Base-by-base conservation (phyloP, 257 asterid species). In the Solanum pimpinellifolium region DNA sequence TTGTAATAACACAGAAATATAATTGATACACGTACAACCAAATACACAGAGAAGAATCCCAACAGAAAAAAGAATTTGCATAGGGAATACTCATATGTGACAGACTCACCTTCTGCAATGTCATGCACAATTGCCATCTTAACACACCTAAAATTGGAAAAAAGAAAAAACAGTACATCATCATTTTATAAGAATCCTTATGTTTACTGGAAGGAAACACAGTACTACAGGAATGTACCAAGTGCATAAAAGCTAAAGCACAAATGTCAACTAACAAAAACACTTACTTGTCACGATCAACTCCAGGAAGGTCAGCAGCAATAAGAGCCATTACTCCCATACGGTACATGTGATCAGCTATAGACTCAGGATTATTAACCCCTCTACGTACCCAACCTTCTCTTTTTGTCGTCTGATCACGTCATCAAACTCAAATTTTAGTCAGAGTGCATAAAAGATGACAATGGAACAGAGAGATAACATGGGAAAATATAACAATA, bases 71-170 rank as follows among this genome's bases (percentile, higher is more conserved):
- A 25, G n/a, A 46, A 46, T 27, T 78, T 42, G 39, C 39, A 35
- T 35, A 35, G 39, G 39, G 35, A 77, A 23, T 65, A 21, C 39
- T 73, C 52, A 39, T 74, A 83, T 16, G 6, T 35, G 65, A 65
- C 73, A 73, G 83, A 86, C 89, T 91, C 89, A 95, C 99, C 99
- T 94, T 96, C 99, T n/a, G 98, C 99, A 89, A 96, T 92, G 90
- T 96, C 99, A 65, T 96, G 99, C 88, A 96, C 99, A 74, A 97
- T 91, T 37, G 99, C 99, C 96, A 97, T 97, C 91, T 95, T 97
- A 86, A 97, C 90, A 87, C 99, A 97, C 97, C 99, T 97, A 95
- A 85, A 83, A 66, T 82, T 47, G 86, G 41, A 87, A 87, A 73
- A 73, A 88, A 83, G 66, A 31, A 31, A 83, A 65, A 60, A 0